Base-by-base conservation (phyloP, 139 green algal genomes). In the Diplosphaera chodatii region DNA sequence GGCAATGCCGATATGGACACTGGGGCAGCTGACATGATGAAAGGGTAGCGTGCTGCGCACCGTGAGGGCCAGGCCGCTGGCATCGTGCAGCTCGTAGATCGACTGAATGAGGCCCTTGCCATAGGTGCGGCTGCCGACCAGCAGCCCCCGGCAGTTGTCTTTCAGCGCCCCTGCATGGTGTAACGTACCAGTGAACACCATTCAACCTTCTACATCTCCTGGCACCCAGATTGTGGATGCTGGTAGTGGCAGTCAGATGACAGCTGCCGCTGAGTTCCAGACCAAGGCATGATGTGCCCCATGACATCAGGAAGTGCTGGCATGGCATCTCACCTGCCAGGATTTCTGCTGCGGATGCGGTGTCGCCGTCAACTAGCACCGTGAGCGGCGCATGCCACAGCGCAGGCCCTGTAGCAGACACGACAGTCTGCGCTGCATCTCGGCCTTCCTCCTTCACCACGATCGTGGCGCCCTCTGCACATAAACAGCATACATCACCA, bases 51-150 rank as follows among this genome's bases (percentile, higher is more conserved):
- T 48, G 6, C 8, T 10, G 48, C 48, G 48, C 48, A 98, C 92
- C 0, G 94, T 98, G 4, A 98, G 73, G 29, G 94, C 88, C 62
- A 99, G 80, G 1, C 93, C 93, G 31, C 77, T 93, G 18, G 86
- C 87, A 70, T 99, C 93, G 30, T 67, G 80, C n/a, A 99, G 83
- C 77, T 96, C 91, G 75, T 98, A 99, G 59, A 99, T 93, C 64
- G 76, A 89, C 83, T 99, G 94, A 62, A 99, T 98, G 0, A 98
- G 82, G 25, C 93, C 92, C 77, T 99, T 99, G 70, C 94, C 94
- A 72, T 95, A 98, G 4, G 94, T 98, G 20, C 80, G 75, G 33
- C 75, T 74, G 37, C 93, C 93, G 13, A 90, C 88, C 23, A 99
- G 80, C 55, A 96, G 85, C 0, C 88, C 94, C 10, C 94, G 76